These are phyloP conservation scores for Trametes polyzona DNA, from an alignment of 1,284 basidiomycete genomes.

Conservation along the genomic window DNA sequence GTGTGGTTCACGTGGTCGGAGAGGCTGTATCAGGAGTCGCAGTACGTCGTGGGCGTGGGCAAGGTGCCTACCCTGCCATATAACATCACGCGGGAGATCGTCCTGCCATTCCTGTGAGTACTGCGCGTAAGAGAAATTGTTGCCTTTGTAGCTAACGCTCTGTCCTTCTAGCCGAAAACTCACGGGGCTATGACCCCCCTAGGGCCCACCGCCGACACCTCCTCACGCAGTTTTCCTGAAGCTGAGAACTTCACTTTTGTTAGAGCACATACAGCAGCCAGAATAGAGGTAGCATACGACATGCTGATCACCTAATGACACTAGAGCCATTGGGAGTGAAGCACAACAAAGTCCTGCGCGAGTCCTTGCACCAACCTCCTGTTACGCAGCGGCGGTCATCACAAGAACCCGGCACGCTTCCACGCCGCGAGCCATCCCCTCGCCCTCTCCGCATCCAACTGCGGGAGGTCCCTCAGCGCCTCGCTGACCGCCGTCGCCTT, in stretches of 20 bases:
- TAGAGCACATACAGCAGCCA: no score
- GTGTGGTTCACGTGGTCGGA: constrained; percentile 18
- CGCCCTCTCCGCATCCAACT: constrained; percentile 1
- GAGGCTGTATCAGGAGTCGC: constrained; percentile 19
- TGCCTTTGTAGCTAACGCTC: background rate
- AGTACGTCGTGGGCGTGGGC: constrained; percentile 15
- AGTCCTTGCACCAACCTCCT: no score
- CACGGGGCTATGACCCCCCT: background rate
- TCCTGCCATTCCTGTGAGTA: constrained; percentile 8
- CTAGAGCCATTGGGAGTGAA: no score
- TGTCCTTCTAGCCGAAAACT: background rate
- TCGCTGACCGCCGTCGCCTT: constrained; percentile 5
- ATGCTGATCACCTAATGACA: no score
- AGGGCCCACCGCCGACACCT: no score
- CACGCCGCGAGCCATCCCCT: constrained; percentile 11
- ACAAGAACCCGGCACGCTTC: constrained; percentile 10
- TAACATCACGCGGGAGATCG: constrained; percentile 5
- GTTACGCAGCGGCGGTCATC: no score
- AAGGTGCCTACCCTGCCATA: constrained; percentile 12
- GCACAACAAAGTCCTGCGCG: no score
- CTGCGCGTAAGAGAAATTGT: no score
- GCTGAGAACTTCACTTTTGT: no score
- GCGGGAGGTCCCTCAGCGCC: constrained; percentile 1
- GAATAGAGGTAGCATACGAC: no score
- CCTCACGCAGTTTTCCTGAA: no score